Conservation (phyloP, 106 monocot species). For the Amphibolis antarctica region DNA sequence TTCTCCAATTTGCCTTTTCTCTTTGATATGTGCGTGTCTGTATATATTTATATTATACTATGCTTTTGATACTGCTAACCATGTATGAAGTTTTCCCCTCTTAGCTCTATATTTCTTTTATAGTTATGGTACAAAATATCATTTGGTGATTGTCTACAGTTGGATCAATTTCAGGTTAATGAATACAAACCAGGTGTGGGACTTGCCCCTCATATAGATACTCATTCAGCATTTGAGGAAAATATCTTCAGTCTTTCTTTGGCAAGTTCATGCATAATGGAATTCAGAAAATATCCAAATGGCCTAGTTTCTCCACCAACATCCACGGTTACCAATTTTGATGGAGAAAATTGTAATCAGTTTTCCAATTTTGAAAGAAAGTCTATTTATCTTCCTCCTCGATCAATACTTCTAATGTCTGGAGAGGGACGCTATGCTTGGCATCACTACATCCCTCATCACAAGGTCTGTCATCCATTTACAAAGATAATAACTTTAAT, state of each 20-base stretch:
- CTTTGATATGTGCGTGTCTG: too few relatives aligned
- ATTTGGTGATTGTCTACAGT: background rate
- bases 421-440: conserved; percentile 96
- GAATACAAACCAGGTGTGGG: conserved; percentile 90
- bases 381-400: conserved; percentile 74
- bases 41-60: too few relatives aligned
- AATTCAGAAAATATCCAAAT: conserved; percentile 47
- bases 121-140: background rate
- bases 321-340: conserved; percentile 3
- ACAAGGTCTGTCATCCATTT: conserved; percentile 44
- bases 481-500: background rate
- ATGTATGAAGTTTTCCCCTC: too few relatives aligned
- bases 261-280: conserved; percentile 87
- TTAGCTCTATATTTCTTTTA: background rate
- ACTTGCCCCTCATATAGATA: conserved; percentile 89
- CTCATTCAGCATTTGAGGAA: conserved; percentile 92
- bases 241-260: conserved; percentile 80
- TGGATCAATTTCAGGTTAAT: conserved; percentile 55
- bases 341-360: conserved; percentile 10
- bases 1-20: background rate
- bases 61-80: too few relatives aligned
- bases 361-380: conserved; percentile 33
- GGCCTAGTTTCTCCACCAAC: conserved; percentile 10
- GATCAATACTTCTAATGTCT: conserved; percentile 92
- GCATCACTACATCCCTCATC: conserved; percentile 99